A percentile compares a stretch with the other conserved stretches of the same genome.
phyloP scores from a whole-genome alignment of 2,329 filamentous ascomycete genomes.

The Alternaria triticimaculans region DNA sequence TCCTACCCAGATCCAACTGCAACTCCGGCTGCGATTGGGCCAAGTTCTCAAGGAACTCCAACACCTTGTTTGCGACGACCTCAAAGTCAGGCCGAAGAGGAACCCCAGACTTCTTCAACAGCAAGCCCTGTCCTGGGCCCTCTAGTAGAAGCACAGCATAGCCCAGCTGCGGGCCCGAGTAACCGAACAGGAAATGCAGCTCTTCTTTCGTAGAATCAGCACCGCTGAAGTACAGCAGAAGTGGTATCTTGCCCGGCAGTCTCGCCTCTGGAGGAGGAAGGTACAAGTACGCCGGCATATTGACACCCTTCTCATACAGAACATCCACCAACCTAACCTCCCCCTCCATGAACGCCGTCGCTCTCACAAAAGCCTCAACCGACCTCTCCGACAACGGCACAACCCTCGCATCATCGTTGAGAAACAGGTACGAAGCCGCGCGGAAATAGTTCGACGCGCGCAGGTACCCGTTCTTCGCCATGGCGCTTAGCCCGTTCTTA shows the following conservation, averaged over 20 bases:
- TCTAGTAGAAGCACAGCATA: constrained; percentile 57
- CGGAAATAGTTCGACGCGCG: neutral
- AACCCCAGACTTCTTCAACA: constrained; percentile 29
- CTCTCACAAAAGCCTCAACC: neutral
- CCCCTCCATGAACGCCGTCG: neutral
- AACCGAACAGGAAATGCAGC: constrained; percentile 51
- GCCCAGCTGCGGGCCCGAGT: constrained; percentile 36
- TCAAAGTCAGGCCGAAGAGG: constrained; percentile 34
- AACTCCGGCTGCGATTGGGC: neutral
- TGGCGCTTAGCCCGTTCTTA: neutral
- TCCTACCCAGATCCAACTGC: constrained; percentile 46
- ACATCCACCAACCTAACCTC: neutral
- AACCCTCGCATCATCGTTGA: neutral
- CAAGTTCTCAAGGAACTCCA: constrained; percentile 17
- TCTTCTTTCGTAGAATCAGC: constrained; percentile 18
- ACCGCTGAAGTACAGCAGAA: constrained; percentile 5
- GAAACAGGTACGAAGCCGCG: constrained; percentile 4
- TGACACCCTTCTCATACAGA: neutral
- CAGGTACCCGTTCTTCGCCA: constrained; percentile 8
- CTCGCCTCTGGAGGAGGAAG: neutral
- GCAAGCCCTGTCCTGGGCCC: constrained; percentile 55
- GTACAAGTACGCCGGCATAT: neutral
- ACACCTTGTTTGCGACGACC: constrained; percentile 27
- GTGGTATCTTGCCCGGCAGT: neutral
- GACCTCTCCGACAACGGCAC: neutral